Percentiles rank a stretch among this genome's conserved stretches.
These are phyloP conservation scores for Dothideomycetidae sp. DNA, from an alignment of 2,329 filamentous ascomycete genomes.

Conservation along the genomic window DNA sequence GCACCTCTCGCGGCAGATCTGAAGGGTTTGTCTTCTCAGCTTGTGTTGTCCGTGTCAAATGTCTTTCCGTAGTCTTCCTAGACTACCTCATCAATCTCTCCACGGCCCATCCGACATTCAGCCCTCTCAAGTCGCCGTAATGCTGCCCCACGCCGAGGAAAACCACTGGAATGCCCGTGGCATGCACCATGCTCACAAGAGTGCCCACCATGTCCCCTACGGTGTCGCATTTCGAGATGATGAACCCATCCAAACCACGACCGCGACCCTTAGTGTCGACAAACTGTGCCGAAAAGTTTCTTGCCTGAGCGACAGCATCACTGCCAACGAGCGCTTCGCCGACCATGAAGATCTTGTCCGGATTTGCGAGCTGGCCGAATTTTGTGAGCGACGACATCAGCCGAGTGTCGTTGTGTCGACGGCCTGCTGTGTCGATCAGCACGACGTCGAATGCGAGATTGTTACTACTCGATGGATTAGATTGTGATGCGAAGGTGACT, in stretches of 20 bases:
- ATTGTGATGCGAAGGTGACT: constrained; percentile 60
- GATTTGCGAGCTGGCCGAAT: constrained; percentile 88
- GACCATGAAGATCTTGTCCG: constrained; percentile 98
- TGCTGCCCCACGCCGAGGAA: constrained; percentile 68
- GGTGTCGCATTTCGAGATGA: constrained; percentile 96
- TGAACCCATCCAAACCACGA: constrained; percentile 80
- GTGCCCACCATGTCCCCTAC: constrained; percentile 99
- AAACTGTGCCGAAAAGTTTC: constrained; percentile 92
- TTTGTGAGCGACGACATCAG: constrained; percentile 96
- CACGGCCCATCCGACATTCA: constrained; percentile 52
- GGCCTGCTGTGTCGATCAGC: constrained; percentile 88
- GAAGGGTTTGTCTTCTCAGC: too few relatives aligned
- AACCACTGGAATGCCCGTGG: constrained; percentile 87
- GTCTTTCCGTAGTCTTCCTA: too few relatives aligned
- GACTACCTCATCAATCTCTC: constrained; percentile 45
- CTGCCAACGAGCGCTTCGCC: constrained; percentile 85
- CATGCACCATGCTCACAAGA: constrained; percentile 91
- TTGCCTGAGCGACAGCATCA: constrained; percentile 85
- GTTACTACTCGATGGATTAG: constrained; percentile 30
- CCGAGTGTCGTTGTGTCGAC: constrained; percentile 86
- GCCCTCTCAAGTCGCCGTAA: constrained; percentile 48
- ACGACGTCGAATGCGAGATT: constrained; percentile 63
- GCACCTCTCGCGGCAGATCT: too few relatives aligned
- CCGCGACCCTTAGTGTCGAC: constrained; percentile 36
- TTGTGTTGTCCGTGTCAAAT: too few relatives aligned